A percentile compares a stretch with the other conserved stretches of the same genome.
phyloP scores from a whole-genome alignment of 1,284 basidiomycete genomes.

The Irpex sp. region DNA sequence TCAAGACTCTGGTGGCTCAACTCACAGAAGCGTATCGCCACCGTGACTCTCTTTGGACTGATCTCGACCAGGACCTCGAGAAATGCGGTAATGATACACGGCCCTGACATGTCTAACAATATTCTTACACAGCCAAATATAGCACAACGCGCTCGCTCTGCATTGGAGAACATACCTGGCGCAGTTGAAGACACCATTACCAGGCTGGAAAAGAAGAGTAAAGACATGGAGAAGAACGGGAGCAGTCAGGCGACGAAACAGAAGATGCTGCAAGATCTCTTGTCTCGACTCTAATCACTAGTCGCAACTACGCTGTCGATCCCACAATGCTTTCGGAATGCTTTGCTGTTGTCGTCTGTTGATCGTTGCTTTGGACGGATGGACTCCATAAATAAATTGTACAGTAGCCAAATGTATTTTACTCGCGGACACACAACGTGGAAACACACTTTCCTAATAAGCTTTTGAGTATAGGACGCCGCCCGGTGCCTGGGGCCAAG shows the following conservation, averaged over 20 bases:
- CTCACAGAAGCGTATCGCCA: constrained; percentile 42
- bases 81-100: constrained; percentile 36
- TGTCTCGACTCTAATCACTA: constrained; percentile 23
- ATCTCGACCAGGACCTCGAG: constrained; percentile 38
- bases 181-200: constrained; percentile 40
- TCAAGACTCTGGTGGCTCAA: constrained; percentile 32
- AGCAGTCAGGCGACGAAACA: constrained; percentile 29
- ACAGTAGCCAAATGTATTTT: neutral
- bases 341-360: neutral
- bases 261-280: constrained; percentile 31
- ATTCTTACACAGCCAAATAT: constrained; percentile 1
- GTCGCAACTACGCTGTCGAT: neutral
- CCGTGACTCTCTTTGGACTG: constrained; percentile 43
- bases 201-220: constrained; percentile 41
- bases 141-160: constrained; percentile 34
- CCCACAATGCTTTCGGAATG: neutral
- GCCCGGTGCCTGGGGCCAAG: neutral
- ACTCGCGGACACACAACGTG: neutral
- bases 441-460: too few relatives aligned
- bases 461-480: neutral
- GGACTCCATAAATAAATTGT: neutral
- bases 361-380: neutral
- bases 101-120: constrained; percentile 5
- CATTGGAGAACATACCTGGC: constrained; percentile 37
- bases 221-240: constrained; percentile 38